Evolutionary conservation across 352 stramenopile species (phyloP), one percentile per base, ranked within the genome.

Genomic region (Phytopythium boreale): DNA sequence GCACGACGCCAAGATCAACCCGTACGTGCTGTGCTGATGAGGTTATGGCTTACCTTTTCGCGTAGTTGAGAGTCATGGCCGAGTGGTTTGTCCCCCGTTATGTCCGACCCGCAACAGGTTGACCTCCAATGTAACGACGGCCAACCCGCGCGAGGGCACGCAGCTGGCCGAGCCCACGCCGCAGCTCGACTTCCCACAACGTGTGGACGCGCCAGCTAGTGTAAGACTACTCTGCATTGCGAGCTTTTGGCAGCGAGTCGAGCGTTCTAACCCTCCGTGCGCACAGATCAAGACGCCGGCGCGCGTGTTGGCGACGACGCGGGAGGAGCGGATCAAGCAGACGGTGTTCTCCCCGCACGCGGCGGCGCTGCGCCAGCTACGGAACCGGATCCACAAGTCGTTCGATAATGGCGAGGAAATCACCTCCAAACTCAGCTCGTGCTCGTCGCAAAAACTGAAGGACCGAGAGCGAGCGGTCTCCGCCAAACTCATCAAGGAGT

Each of bases 401-500:
- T 88, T 82, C 58, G 72, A 78, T 41, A 89, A 89, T 22, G 71
- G 73, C 39, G 64, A 69, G 9, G 62, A 89, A 12, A 41, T 92
- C 4, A 68, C 76, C 34, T 36, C 60, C 0, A 87, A 83, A 51
- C 67, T 92, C 9, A 66, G 69, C 39, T 87, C 76, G 62, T 92
- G 80, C 68, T 88, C 80, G 36, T 71, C 75, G 41, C 75, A 82
- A 31, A 90, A 87, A 44, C 64, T 89, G 34, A 89, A 90, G 43
- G 72, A 85, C 15, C 76, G 76, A 10, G 80, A 88, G 44, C 77
- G 64, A 20, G 82, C 80, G 4, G 77, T 91, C 29, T 88, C 82
- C 0, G 68, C 84, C 58, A 94, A 91, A 61, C 76, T 83, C 34
- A 87, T 91, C 62, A 94, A 93, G 59, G 86, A 94, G 56, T 92